Conservation (phyloP, 2,329 filamentous ascomycete genomes). For the Botrytis squamosa region DNA sequence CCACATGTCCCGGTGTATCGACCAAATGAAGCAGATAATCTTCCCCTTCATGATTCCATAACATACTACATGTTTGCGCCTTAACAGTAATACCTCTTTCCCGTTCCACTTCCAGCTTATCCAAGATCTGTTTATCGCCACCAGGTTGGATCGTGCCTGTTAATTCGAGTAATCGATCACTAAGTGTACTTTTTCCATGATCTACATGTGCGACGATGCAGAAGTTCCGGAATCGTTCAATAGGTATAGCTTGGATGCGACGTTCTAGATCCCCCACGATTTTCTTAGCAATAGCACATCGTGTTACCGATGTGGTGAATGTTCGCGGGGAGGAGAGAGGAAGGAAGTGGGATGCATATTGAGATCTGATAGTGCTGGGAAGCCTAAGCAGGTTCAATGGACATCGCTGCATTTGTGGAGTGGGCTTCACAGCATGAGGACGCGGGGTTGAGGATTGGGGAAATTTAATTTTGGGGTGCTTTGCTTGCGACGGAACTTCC, state of each 20-base stretch:
- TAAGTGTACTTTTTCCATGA: conserved; percentile 96
- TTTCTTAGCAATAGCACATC: conserved; percentile 37
- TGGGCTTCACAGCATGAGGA: conserved; percentile 20
- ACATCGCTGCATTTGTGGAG: conserved; percentile 41
- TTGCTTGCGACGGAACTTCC: conserved; percentile 17
- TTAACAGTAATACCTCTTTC: conserved; percentile 98
- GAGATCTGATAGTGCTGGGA: conserved; percentile 36
- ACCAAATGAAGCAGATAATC: conserved; percentile 95
- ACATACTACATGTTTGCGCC: conserved; percentile 97
- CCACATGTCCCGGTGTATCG: conserved; percentile 95
- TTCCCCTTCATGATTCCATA: conserved; percentile 79
- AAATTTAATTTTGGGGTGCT: conserved; percentile 2
- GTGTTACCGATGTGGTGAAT: conserved; percentile 36
- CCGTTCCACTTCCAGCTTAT: conserved; percentile 94
- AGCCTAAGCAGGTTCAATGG: conserved; percentile 38
- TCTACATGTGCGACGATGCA: conserved; percentile 99
- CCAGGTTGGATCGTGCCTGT: conserved; percentile 89
- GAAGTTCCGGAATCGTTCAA: conserved; percentile 86
- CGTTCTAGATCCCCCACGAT: conserved; percentile 48
- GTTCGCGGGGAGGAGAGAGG: conserved; percentile 18
- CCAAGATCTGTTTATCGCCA: conserved; percentile 89
- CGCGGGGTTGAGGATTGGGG: conserved; percentile 6
- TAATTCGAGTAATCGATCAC: conserved; percentile 86
- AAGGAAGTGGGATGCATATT: conserved; percentile 35
- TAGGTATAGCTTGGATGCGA: conserved; percentile 71